Percentiles rank a stretch among this genome's conserved stretches.
Conservation (phyloP, 352 stramenopile species). For the Phytophthora palmivora region DNA sequence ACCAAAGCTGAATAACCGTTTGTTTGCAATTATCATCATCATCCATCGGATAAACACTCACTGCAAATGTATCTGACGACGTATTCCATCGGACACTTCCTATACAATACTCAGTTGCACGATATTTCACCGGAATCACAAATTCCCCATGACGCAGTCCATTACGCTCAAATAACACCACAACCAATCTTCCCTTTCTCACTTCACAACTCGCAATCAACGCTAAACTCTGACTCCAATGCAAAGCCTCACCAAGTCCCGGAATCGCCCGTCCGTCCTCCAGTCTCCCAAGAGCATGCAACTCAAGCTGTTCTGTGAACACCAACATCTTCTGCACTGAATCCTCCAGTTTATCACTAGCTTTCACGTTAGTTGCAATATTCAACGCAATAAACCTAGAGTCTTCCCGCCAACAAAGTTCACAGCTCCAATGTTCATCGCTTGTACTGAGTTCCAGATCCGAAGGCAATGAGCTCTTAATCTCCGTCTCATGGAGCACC, state of each 20-base stretch:
- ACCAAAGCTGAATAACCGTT: slow-evolving; percentile 72
- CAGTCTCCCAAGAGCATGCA: slow-evolving; percentile 70
- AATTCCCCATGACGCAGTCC: slow-evolving; percentile 85
- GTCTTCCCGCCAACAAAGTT: slow-evolving; percentile 79
- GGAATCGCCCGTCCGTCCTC: slow-evolving; percentile 72
- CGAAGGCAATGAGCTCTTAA: slow-evolving; percentile 42
- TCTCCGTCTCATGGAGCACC: slow-evolving; percentile 71
- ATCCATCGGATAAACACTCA: slow-evolving; percentile 39
- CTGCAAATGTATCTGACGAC: slow-evolving; percentile 72
- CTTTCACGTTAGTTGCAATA: slow-evolving; percentile 27
- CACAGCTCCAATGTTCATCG: slow-evolving; percentile 12
- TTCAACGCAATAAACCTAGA: slow-evolving; percentile 73
- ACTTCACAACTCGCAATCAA: slow-evolving; percentile 72
- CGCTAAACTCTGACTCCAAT: slow-evolving; percentile 82
- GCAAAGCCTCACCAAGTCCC: slow-evolving; percentile 48
- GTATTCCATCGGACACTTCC: slow-evolving; percentile 63
- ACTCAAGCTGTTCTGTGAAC: slow-evolving; percentile 61
- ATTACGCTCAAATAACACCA: slow-evolving; percentile 90
- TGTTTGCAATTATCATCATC: neutral
- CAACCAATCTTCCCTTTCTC: slow-evolving; percentile 57
- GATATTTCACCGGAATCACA: slow-evolving; percentile 49
- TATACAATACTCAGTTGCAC: slow-evolving; percentile 38
- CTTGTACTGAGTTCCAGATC: slow-evolving; percentile 22
- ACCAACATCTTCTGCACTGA: slow-evolving; percentile 56
- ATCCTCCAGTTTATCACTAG: neutral